Evolutionary conservation across 305 asterid genomes (phyloP).

Genomic region (Fraxinus ornus): DNA sequence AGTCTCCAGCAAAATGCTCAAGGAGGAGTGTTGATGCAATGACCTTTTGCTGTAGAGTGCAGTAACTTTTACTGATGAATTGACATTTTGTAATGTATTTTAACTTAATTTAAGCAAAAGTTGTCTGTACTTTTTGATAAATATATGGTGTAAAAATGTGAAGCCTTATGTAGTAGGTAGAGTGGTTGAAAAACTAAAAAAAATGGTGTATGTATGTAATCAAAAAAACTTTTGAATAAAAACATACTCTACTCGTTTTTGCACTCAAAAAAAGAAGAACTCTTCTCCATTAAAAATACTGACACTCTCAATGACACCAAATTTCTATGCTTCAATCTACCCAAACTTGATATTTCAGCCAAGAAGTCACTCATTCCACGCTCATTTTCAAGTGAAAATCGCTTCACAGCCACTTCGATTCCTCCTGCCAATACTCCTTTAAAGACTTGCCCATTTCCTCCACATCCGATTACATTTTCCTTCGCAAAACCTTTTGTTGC

Average conservation of each 20-base stretch:
- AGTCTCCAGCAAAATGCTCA: background rate
- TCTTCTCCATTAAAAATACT: too few species aligned
- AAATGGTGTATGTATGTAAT: too few species aligned
- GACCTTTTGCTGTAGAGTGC: background rate
- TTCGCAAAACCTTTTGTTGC: conserved; percentile 39
- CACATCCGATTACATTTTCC: conserved; percentile 38
- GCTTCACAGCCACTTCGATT: conserved; percentile 39
- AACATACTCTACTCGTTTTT: too few species aligned
- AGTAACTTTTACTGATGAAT: too few species aligned
- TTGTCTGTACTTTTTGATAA: background rate
- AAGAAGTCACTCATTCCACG: conserved; percentile 37
- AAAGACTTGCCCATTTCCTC: conserved; percentile 40
- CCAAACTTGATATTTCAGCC: conserved; percentile 43
- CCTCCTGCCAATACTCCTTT: conserved; percentile 33
- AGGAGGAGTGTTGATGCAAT: background rate
- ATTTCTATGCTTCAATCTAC: conserved; percentile 38
- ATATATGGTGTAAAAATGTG: background rate
- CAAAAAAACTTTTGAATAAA: too few species aligned
- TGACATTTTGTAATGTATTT: too few species aligned
- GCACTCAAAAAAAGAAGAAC: too few species aligned
- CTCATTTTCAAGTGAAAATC: conserved; percentile 32
- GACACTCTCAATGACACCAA: conserved; percentile 35
- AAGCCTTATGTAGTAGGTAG: background rate
- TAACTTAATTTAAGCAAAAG: background rate
- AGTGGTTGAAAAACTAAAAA: too few species aligned